These are phyloP conservation scores for Rosa hybrid DNA, from an alignment of 331 rosid species.

Conservation along the genomic window DNA sequence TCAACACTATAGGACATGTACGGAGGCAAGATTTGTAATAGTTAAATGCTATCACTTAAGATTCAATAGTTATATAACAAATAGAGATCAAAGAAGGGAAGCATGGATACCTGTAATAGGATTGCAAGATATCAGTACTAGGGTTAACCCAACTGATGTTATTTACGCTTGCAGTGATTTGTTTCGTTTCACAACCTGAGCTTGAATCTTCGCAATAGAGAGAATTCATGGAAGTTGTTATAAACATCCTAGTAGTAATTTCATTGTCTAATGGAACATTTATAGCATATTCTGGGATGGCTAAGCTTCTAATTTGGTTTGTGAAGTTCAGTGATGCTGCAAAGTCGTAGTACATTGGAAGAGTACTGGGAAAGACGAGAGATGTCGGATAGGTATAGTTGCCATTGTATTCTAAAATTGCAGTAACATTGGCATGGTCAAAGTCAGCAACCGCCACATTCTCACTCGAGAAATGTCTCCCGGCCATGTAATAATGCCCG, in stretches of 20 bases:
- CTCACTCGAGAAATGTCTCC: neutral
- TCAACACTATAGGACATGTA: too few relatives aligned
- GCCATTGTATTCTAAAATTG: neutral
- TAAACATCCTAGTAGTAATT: neutral
- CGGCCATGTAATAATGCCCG: slow-evolving; percentile 5
- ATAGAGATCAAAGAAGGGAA: neutral
- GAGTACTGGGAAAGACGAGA: neutral
- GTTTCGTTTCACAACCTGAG: neutral
- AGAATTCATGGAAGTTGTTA: slow-evolving; percentile 4
- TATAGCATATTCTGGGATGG: neutral
- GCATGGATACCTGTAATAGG: neutral
- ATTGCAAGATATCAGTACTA: neutral
- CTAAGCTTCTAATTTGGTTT: neutral
- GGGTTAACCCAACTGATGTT: slow-evolving; percentile 1
- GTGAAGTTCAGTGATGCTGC: neutral
- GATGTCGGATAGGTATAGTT: neutral
- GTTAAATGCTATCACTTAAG: neutral
- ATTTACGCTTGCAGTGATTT: neutral
- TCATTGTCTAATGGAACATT: neutral
- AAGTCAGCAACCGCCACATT: neutral
- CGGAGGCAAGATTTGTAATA: too few relatives aligned
- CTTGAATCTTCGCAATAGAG: neutral
- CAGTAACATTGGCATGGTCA: neutral
- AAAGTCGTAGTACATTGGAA: neutral
- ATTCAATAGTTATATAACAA: too few relatives aligned